Evolutionary conservation across 305 asterid genomes (phyloP).

Genomic region (Caryopteris hybrid): DNA sequence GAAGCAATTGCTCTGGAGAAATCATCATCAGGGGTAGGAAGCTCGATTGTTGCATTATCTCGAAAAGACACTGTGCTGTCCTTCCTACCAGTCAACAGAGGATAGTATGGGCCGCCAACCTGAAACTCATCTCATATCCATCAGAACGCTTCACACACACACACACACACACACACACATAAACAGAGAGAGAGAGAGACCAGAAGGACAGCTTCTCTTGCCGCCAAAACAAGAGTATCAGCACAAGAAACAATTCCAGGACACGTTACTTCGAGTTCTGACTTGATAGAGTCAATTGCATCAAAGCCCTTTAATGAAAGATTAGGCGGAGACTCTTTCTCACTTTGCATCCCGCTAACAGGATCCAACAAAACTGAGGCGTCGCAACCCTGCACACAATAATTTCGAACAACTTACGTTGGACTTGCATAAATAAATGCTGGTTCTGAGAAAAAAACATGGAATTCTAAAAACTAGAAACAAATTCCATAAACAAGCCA

Average conservation of each 20-base stretch:
- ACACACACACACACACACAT: not conserved
- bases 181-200: conserved; percentile 25
- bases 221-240: conserved; percentile 75
- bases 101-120: conserved; percentile 88
- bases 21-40: conserved; percentile 59
- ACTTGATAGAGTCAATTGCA: conserved; percentile 52
- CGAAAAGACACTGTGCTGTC: conserved; percentile 42
- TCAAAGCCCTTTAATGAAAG: conserved; percentile 55
- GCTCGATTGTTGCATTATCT: conserved; percentile 36
- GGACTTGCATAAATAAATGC: not conserved
- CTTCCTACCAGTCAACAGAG: conserved; percentile 65
- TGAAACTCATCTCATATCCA: conserved; percentile 25
- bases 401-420: not conserved
- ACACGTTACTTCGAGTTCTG: conserved; percentile 56
- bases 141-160: not conserved
- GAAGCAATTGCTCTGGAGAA: conserved; percentile 24
- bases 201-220: conserved; percentile 73
- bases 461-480: not conserved
- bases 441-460: not conserved
- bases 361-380: conserved; percentile 73
- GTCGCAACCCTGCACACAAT: conserved; percentile 61
- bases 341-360: conserved; percentile 41
- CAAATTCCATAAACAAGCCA: not conserved
- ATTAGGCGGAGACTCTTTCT: conserved; percentile 55
- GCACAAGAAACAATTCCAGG: conserved; percentile 87